A percentile compares a stretch with the other conserved stretches of the same genome.
phyloP scores from a whole-genome alignment of 2,329 filamentous ascomycete genomes.

The Pseudogymnoascus pannorum region DNA sequence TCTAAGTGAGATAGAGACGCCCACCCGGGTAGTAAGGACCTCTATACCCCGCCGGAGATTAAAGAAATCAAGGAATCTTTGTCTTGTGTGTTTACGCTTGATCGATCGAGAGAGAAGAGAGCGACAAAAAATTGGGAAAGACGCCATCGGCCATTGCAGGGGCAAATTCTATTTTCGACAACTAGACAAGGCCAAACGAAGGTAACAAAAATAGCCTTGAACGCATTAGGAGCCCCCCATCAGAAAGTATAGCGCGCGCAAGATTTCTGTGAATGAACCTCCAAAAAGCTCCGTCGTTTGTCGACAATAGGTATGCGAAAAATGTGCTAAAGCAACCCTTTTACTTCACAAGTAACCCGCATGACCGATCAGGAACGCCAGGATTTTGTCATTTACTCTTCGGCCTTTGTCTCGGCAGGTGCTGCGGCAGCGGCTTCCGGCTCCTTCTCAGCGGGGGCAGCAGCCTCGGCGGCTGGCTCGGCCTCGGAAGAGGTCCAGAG shows the following conservation, averaged over 20 bases:
- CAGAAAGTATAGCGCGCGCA: conserved; percentile 23
- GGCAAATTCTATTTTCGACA: conserved; percentile 5
- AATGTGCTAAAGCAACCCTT: conserved; percentile 26
- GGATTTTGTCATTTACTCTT: conserved; percentile 25
- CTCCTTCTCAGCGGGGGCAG: conserved; percentile 43
- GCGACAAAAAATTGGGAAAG: conserved; percentile 5
- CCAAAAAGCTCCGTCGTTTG: conserved; percentile 24
- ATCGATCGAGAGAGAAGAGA: conserved; percentile 1
- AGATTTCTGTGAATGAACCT: conserved; percentile 24
- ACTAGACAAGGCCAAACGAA: conserved; percentile 3
- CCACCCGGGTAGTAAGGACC: conserved; percentile 8
- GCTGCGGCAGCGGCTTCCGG: conserved; percentile 49
- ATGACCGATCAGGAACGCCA: conserved; percentile 29
- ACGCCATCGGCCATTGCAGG: conserved; percentile 15
- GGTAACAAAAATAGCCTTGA: neutral
- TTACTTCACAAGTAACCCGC: conserved; percentile 24
- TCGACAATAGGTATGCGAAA: conserved; percentile 19
- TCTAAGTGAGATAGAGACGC: conserved; percentile 10
- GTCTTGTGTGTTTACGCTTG: conserved; percentile 8
- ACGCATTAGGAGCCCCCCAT: neutral
- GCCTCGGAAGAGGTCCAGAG: conserved; percentile 99
- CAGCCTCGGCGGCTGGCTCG: conserved; percentile 61
- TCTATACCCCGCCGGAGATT: conserved; percentile 8
- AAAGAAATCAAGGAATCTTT: conserved; percentile 7
- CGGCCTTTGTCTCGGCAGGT: conserved; percentile 30